Percentiles rank a stretch among this genome's conserved stretches.
Conservation (phyloP, 129 eudicot genomes). For the Sambucus nigra region DNA sequence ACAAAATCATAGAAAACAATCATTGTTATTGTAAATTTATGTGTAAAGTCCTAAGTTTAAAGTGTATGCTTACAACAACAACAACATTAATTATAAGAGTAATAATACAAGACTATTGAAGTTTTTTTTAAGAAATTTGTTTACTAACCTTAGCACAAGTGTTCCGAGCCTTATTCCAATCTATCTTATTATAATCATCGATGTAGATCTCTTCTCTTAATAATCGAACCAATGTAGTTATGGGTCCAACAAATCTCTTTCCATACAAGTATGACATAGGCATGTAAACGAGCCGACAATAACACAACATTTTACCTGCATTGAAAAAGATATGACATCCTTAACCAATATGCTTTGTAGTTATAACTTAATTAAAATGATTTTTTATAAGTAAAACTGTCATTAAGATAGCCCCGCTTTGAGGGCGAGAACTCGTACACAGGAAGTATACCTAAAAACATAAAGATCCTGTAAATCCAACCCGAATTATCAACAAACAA, state of each 20-base stretch:
- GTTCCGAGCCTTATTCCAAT: slow-evolving; percentile 50
- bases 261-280: no score
- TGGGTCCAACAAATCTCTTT: slow-evolving; percentile 46
- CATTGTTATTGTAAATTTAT: no score
- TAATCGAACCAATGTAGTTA: slow-evolving; percentile 29
- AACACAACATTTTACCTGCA: slow-evolving; percentile 55
- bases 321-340: not conserved
- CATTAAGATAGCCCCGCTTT: no score
- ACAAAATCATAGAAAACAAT: not conserved
- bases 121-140: no score
- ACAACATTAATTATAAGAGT: no score
- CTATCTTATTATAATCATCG: slow-evolving; percentile 33
- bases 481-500: no score
- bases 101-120: not conserved
- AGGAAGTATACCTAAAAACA: no score
- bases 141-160: slow-evolving; percentile 52
- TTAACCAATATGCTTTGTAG: not conserved
- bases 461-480: no score
- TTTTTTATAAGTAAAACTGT: no score
- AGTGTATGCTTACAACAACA: not conserved
- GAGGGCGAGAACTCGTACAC: no score
- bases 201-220: slow-evolving; percentile 49
- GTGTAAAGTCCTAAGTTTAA: no score
- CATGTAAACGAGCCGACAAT: slow-evolving; percentile 48
- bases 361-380: no score